Evolutionary conservation across 2,329 filamentous ascomycete species (phyloP).

Genomic region (Phialocephala sp.): DNA sequence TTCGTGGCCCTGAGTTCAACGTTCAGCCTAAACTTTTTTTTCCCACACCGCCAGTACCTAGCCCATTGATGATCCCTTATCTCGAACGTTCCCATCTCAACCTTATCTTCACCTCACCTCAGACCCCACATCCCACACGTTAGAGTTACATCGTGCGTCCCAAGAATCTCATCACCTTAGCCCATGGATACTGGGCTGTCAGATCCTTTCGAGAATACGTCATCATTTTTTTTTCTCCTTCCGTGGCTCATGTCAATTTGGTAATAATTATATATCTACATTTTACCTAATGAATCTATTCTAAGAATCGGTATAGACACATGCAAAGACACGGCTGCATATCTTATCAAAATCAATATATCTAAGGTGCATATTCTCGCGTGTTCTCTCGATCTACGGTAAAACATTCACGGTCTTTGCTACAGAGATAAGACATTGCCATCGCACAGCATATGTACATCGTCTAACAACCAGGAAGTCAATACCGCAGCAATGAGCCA

Average conservation of each 20-base stretch:
- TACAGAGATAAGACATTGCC: not conserved
- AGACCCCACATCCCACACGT: constrained; percentile 13
- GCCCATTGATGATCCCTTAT: constrained; percentile 14
- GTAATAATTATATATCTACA: not conserved
- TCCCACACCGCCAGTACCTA: constrained; percentile 7
- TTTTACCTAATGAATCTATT: constrained; percentile 9
- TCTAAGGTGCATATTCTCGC: not conserved
- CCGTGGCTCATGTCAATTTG: not conserved
- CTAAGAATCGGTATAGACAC: not conserved
- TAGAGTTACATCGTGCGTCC: constrained; percentile 20
- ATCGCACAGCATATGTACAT: constrained; percentile 20
- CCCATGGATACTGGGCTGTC: constrained; percentile 15
- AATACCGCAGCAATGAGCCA: not conserved
- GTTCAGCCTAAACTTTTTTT: constrained; percentile 16
- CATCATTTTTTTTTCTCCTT: not conserved
- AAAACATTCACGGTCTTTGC: not conserved
- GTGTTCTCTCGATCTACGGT: constrained; percentile 3
- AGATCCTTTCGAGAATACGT: constrained; percentile 9
- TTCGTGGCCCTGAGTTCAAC: not conserved
- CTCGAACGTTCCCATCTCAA: constrained; percentile 12
- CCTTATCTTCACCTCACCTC: constrained; percentile 23
- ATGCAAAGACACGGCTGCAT: not conserved
- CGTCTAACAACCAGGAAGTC: constrained; percentile 7
- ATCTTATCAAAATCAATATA: not conserved
- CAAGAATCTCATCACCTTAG: constrained; percentile 16